Base-by-base conservation (phyloP, 495 filamentous ascomycete genomes). In the Xylaria bambusicola region DNA sequence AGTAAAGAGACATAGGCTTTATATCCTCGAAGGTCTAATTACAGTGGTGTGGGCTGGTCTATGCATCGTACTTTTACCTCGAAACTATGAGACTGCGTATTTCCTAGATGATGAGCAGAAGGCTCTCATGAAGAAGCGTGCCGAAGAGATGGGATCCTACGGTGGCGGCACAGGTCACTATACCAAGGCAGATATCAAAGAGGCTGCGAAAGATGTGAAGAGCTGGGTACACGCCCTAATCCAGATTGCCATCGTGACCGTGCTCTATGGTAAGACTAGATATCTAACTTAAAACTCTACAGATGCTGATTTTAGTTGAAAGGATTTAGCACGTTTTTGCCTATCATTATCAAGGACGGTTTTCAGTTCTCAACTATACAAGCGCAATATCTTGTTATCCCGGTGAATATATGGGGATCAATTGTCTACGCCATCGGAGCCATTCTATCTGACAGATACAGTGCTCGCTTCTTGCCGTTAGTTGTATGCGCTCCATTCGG, bases 321-420 rank as follows among this genome's bases (percentile, higher is more conserved):
- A 70, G 66, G 86, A 8, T 91, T 85, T 69, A 82, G 80, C 58
- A 89, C 86, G 6, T 91, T 91, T 64, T 75, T 90, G 1, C 88
- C 88, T 0, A 90, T 86, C 18, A 90, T 91, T 55, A 87, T 91
- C 68, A 73, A 88, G 49, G 77, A 78, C 9, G 86, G 86, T 2
- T 88, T 90, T 84, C 66, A 75, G 21, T 89, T 83, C 76, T 75
- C 80, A 1, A 77, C 74, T 6, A 76, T 85, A 2, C 69, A 87
- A 42, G 79, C 86, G 10, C 88, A 91, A 68, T 84, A 86, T 31
- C 77, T 90, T 24, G 88, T 86, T 2, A 88, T 91, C 38, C 88
- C 88, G 2, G 87, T 86, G 63, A 90, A 89, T 58, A 73, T 78
- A 36, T 71, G 88, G 41, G 88, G 86, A 1, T 85, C 85, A 0